A percentile compares a stretch with the other conserved stretches of the same genome.
Conservation (phyloP, 2,329 filamentous ascomycete species). For the Nothophaeocryptopus gaeumannii region DNA sequence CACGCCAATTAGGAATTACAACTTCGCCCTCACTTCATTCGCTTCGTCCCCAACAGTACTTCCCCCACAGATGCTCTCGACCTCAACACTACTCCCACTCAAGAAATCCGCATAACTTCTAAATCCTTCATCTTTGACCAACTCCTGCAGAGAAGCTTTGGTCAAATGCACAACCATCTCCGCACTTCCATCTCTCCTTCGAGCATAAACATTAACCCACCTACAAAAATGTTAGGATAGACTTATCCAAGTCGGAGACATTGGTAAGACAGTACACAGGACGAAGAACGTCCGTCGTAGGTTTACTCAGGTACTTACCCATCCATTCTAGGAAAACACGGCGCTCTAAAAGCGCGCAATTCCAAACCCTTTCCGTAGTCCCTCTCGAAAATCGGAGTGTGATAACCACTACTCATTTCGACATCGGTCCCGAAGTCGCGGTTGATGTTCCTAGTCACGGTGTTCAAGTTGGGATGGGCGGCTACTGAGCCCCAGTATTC, state of each 20-base stretch:
- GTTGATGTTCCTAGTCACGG: conserved; percentile 13
- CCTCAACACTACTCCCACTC: too few relatives aligned
- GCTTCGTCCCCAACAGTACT: too few relatives aligned
- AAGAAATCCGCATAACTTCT: conserved; percentile 8
- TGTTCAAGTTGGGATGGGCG: conserved; percentile 7
- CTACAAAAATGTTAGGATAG: too few relatives aligned
- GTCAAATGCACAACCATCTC: conserved; percentile 11
- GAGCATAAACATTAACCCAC: conserved; percentile 7
- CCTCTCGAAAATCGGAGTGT: conserved; percentile 12
- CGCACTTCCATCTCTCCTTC: neutral
- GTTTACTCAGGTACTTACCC: too few relatives aligned
- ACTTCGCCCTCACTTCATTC: too few relatives aligned
- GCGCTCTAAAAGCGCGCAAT: conserved; percentile 1
- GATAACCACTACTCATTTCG: conserved; percentile 11
- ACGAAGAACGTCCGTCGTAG: too few relatives aligned
- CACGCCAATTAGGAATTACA: too few relatives aligned
- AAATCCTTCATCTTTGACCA: conserved; percentile 15
- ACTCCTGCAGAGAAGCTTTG: conserved; percentile 5
- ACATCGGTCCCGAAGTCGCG: conserved; percentile 18
- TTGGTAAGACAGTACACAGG: too few relatives aligned
- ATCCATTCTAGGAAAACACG: conserved; percentile 11
- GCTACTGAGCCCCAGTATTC: conserved; percentile 21
- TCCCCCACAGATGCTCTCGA: too few relatives aligned
- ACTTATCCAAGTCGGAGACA: too few relatives aligned
- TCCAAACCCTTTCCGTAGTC: conserved; percentile 14